Conservation (phyloP, 345 rosid genomes). For the Salix viminalis region DNA sequence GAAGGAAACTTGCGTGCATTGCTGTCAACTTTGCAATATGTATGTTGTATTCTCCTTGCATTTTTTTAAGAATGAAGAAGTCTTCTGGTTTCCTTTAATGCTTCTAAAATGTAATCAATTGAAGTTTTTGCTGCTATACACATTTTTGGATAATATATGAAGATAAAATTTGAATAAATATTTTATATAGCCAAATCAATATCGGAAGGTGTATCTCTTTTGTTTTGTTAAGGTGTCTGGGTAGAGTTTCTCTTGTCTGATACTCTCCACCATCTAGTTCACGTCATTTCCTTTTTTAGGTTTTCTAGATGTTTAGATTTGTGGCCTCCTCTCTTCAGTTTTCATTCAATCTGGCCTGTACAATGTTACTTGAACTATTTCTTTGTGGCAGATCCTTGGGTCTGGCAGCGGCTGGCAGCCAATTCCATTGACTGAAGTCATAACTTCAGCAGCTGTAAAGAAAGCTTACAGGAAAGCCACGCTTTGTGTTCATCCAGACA, state of each 20-base stretch:
- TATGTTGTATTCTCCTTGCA: conserved; percentile 30
- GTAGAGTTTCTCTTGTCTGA: neutral
- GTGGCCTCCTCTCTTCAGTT: neutral
- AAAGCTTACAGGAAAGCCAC: conserved; percentile 97
- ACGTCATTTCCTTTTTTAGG: neutral
- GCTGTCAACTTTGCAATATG: conserved; percentile 96
- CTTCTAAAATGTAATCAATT: neutral
- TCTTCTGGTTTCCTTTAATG: conserved; percentile 9
- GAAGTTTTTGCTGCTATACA: neutral
- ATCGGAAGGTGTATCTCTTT: neutral
- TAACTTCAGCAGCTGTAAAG: conserved; percentile 90
- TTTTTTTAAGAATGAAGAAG: neutral
- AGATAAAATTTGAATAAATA: neutral
- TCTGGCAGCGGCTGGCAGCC: conserved; percentile 92
- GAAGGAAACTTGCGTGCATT: conserved; percentile 94
- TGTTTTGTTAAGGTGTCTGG: neutral
- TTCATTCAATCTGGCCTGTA: neutral
- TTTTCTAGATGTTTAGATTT: neutral
- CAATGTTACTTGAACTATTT: neutral
- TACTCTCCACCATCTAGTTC: neutral
- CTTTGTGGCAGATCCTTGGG: conserved; percentile 72
- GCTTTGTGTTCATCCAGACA: conserved; percentile 95
- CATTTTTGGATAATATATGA: neutral
- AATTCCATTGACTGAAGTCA: conserved; percentile 88
- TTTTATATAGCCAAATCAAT: neutral